Evolutionary conservation across 768 basidiomycete genomes (phyloP), one percentile per base, ranked within the genome.

Genomic region (Serendipita indica): DNA sequence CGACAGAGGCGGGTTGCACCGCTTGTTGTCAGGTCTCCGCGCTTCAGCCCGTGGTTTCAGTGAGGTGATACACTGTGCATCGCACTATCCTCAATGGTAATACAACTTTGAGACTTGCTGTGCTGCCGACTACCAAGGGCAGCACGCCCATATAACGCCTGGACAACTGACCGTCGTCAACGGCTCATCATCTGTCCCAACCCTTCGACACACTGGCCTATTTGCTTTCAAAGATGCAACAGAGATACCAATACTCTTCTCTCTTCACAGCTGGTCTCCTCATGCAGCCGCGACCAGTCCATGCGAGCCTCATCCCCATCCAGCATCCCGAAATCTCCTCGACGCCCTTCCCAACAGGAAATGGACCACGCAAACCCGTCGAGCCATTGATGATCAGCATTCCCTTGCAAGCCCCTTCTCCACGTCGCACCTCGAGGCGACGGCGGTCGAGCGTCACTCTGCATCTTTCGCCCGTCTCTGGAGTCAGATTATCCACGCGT

Each of bases 201-300:
- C n/a, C 5, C 7, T 18, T 25, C 41, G 18, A 43, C 37, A 39
- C 13, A 12, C 13, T 39, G 18, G 18, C 41, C n/a, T n/a, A 43
- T n/a, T n/a, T n/a, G n/a, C 5, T 7, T 43, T 43, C 5, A 7
- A 5, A n/a, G 18, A 43, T 43, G 41, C 41, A 54, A 10, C 32
- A 10, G n/a, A 54, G 16, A 54, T 54, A 54, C 49, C 49, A 54
- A 27, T 54, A 54, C 49, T 54, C 49, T 54, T 54, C 49, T 28
- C 49, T 54, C n/a, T 54, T 54, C 30, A 54, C 49, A n/a, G 22
- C 49, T 27, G 49, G 49, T 20, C 49, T 28, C 25, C 32, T 54
- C 25, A 30, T 54, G 10, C 10, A 28, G 49, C 22, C 20, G 22
- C 25, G 22, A 16, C 10, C 22, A 7, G 41, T 43, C 41, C 7